Conservation (phyloP, 768 basidiomycete species). For the Termitomyces sp. region DNA sequence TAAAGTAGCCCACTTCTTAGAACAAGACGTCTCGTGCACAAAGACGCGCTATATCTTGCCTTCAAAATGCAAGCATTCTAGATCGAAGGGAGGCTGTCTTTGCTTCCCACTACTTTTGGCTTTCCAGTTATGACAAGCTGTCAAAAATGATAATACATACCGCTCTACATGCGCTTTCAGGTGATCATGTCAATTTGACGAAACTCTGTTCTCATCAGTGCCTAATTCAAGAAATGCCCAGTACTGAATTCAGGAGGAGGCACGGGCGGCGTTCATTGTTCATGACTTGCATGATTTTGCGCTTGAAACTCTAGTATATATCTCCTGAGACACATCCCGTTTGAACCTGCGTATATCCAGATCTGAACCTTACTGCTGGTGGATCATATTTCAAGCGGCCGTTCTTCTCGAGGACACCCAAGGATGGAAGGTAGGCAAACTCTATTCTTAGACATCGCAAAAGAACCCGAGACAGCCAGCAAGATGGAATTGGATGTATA, state of each 20-base stretch:
- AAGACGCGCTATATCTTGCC: neutral
- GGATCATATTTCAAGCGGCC: neutral
- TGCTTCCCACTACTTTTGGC: neutral
- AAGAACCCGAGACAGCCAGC: neutral
- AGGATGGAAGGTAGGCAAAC: neutral
- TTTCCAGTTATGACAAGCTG: slow-evolving; percentile 1
- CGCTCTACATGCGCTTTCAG: neutral
- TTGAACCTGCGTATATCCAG: neutral
- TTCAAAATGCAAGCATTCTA: neutral
- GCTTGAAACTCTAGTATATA: neutral
- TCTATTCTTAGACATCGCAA: neutral
- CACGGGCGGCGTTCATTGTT: neutral
- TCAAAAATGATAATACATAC: slow-evolving; percentile 1
- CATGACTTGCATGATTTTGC: neutral
- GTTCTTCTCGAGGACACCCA: neutral
- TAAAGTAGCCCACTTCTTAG: neutral
- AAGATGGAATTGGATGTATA: neutral
- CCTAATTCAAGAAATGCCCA: neutral
- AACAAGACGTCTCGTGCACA: neutral
- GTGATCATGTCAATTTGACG: neutral
- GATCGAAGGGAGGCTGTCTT: neutral
- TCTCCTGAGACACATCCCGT: neutral
- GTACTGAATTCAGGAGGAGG: neutral
- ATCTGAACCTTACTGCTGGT: no score
- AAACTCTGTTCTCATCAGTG: neutral